Evolutionary conservation across 345 rosid species (phyloP).

Genomic region (Salix caprea): DNA sequence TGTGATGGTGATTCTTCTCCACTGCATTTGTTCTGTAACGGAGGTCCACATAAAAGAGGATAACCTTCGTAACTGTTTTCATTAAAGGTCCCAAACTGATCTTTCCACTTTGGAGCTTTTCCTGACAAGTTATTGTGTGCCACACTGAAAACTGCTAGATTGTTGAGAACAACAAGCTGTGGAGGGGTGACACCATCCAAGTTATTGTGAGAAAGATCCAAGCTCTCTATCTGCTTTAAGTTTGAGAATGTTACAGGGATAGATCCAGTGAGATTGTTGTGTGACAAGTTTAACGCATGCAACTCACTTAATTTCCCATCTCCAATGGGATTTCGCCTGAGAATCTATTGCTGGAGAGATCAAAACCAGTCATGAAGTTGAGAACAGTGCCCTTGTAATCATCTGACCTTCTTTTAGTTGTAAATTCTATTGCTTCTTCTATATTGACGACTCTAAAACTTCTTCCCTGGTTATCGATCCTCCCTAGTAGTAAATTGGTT

Average conservation of each 20-base stretch:
- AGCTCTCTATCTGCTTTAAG: slow-evolving; percentile 26
- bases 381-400: not conserved
- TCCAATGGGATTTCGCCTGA: not conserved
- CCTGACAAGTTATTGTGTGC: slow-evolving; percentile 39
- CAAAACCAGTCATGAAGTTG: not conserved
- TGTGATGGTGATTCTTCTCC: not conserved
- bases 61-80: slow-evolving; percentile 17
- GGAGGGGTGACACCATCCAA: slow-evolving; percentile 23
- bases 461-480: not conserved
- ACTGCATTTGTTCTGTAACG: not conserved
- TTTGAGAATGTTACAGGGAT: slow-evolving; percentile 30
- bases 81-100: slow-evolving; percentile 25
- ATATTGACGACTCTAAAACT: not conserved
- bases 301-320: not conserved
- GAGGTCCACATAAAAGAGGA: slow-evolving; percentile 27
- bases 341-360: not conserved
- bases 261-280: slow-evolving; percentile 14
- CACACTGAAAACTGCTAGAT: slow-evolving; percentile 12
- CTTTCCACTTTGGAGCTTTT: not conserved
- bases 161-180: slow-evolving; percentile 3
- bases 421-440: not conserved
- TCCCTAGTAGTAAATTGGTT: not conserved
- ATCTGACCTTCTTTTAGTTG: not conserved
- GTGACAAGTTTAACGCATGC: slow-evolving; percentile 31
- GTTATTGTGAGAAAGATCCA: slow-evolving; percentile 31